Base-by-base conservation (phyloP, 805 yeast genomes). In the Blastobotrys robertii region DNA sequence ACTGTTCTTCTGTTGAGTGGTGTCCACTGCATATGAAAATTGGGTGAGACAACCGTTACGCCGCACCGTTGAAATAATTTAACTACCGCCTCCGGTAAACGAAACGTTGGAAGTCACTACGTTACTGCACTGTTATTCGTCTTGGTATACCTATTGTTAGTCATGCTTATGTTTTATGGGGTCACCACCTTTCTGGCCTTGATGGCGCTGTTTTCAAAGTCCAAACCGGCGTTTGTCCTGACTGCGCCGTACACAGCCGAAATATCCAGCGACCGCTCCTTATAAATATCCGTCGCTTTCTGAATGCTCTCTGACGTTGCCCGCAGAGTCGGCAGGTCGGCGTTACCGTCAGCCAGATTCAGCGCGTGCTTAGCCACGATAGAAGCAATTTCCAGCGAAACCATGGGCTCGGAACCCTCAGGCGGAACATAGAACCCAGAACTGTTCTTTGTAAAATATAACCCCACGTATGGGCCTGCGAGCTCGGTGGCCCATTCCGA, bases 331-430 rank as follows among this genome's bases (percentile, higher is more conserved):
- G 36, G 36, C 15, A 39, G 12, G 4, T 15, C 10, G 14, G 25
- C 49, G 28, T 42, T 34, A 15, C 42, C 40, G 38, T 50, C 50
- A 1, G 59, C 59, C 19, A 57, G 45, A 10, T 47, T 39, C 37
- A 51, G 30, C 4, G 58, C 61, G 37, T 57, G 56, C 28, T 44
- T 45, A 31, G 53, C 49, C 43, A 56, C 60, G 39, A 56, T 55
- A n/a, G 47, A 38, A 4, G 54, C 61, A 28, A 51, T 45, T 19
- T 49, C 55, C 9, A 50, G 47, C 31, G 44, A 47, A 38, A 56
- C 54, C 25, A 44, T 34, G 9, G 60, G 58, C 16, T 33, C 34
- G 19, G 43, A 47, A 14, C 44, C 42, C 12, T 51, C 50, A 8
- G 55, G 49, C 3, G 49, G 52, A n/a, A 29, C 39, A 37, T 49